Evolutionary conservation across 1,284 basidiomycete genomes (phyloP).

Genomic region (Leccinum variabile): DNA sequence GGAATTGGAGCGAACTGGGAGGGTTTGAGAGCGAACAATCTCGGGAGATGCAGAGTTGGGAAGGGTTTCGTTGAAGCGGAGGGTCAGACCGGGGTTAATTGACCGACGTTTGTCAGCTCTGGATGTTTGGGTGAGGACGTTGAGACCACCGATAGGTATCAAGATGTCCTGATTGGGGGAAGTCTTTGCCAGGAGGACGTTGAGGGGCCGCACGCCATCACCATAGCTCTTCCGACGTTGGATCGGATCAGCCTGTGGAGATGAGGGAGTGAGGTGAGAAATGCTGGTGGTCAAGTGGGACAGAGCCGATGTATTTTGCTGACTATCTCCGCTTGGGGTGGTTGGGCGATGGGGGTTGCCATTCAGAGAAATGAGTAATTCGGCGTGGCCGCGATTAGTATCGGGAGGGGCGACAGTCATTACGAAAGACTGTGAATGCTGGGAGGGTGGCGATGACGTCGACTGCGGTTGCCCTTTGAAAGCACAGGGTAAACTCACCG

Average conservation of each 20-base stretch:
- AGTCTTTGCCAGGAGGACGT: too few relatives aligned
- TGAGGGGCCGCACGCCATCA: too few relatives aligned
- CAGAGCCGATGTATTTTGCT: conserved; percentile 18
- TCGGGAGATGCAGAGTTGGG: conserved; percentile 38
- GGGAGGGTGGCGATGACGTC: conserved; percentile 15
- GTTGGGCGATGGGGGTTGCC: conserved; percentile 13
- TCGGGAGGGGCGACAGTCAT: conserved; percentile 44
- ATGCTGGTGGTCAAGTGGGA: conserved; percentile 5
- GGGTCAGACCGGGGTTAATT: conserved; percentile 43
- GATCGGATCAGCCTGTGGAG: too few relatives aligned
- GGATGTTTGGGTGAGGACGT: too few relatives aligned
- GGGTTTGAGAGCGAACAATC: conserved; percentile 37
- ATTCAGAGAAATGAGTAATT: too few relatives aligned
- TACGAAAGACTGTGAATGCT: conserved; percentile 37
- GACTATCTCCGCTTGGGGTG: conserved; percentile 4
- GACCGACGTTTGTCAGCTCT: conserved; percentile 41
- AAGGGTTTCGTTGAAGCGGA: conserved; percentile 32
- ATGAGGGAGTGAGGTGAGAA: conserved; percentile 10
- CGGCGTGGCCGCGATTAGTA: background rate
- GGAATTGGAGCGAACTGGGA: conserved; percentile 25
- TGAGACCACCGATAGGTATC: too few relatives aligned
- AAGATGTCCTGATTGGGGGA: too few relatives aligned
- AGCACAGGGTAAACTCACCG: too few relatives aligned
- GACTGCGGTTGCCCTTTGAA: conserved; percentile 3
- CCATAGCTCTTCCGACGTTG: too few relatives aligned